Evolutionary conservation across 805 yeast species (phyloP), one percentile per base, ranked within the genome.

Genomic region (Kodamaea kakaduensis): DNA sequence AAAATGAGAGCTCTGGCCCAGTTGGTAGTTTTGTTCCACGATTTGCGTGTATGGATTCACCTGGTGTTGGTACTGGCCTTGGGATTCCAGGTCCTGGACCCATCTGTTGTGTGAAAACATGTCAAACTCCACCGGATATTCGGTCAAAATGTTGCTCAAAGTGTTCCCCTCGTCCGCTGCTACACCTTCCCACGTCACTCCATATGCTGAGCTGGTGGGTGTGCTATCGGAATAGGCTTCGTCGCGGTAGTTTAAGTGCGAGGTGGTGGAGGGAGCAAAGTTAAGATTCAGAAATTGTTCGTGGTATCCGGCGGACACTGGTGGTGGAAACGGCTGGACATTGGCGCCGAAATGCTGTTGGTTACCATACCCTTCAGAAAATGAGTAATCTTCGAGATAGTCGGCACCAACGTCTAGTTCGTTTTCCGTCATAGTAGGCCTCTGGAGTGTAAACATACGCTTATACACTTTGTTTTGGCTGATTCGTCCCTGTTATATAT

Each of bases 401-500:
- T 26, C 29, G 18, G 18, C 29, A 18, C 29, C 29, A 7, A 14
- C 19, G 29, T 26, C 19, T 15, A 26, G 19, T 7, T 26, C 29
- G 4, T 26, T 26, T 4, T 26, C 29, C 9, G 17, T 26, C 29
- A 26, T 26, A 7, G 20, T 26, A 9, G 9, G 12, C 19, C 29
- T 26, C 12, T 26, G 29, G 12, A 26, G 18, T 26, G 29, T 26
- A n/a, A 26, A 26, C 29, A 26, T 26, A 16, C 17, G 28, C 7
- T 14, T 25, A 17, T 13, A 6, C 6, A 16, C 10, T 9, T 26
- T n/a, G 13, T 25, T 5, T 5, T 13, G n/a, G 7, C 19, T 26
- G 29, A 16, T 15, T 26, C 29, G 29, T 8, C 19, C 19, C 29
- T 16, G 29, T 26, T 26, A 26, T 26, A 26, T 26, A 26, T 26